Evolutionary conservation across 108 stramenopile species (phyloP), one percentile per base, ranked within the genome.

Genomic region (Nitzschia putrida): DNA sequence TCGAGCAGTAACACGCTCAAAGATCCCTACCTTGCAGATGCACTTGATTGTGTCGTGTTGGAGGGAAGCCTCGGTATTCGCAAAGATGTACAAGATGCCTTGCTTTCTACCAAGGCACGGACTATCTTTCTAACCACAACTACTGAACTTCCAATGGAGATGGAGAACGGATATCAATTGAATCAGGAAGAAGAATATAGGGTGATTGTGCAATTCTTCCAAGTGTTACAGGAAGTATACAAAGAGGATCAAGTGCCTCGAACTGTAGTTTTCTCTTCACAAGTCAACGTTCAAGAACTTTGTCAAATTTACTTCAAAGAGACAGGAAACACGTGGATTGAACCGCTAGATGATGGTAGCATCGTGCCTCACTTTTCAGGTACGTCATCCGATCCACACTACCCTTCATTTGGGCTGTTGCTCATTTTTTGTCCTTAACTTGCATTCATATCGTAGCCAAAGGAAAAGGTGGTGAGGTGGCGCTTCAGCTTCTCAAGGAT

Each of bases 261-360:
- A 26, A 78, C 83, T 45, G 76, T 87, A 1, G 75, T 87, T 21
- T 80, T 84, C 21, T 77, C 74, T 22, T 80, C 78, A 9, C 64
- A 69, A 22, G 83, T 82, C 64, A 82, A 87, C 63, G 86, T 87
- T 25, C 66, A 80, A 56, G 66, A 57, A n/a, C 39, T 86, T 26
- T 77, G 72, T 47, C 54, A 53, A 18, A 47, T 78, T 53, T 44
- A 54, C 43, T 39, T 14, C 10, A 71, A 68, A 50, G 55, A 54
- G 39, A 67, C 66, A 20, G 64, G 57, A 23, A 43, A 71, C 41
- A 58, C 16, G 0, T 78, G 53, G 57, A 84, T 84, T 11, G 64
- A 79, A 23, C 83, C 86, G 10, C 53, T 82, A 44, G 86, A 87
- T 44, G 86, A 87, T 49, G 86, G 86, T 14, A 75, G 80, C n/a